Conservation (phyloP, 768 basidiomycete genomes). For the Agrocybe praecox region DNA sequence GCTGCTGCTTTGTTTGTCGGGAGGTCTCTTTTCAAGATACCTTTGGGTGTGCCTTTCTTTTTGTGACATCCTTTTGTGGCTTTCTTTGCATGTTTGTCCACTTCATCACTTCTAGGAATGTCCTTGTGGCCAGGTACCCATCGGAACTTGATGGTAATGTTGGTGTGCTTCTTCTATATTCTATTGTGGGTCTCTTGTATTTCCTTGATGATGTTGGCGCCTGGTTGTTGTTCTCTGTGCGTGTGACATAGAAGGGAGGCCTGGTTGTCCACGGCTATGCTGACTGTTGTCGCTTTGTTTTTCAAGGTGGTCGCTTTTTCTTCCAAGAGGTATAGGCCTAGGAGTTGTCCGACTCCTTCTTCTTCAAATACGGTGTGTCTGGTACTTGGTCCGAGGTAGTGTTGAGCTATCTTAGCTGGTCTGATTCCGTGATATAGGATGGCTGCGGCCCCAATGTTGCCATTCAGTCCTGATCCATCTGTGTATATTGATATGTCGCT, state of each 20-base stretch:
- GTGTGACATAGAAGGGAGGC: neutral
- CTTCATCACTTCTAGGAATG: conserved; percentile 10
- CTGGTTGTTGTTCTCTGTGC: neutral
- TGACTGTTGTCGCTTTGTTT: neutral
- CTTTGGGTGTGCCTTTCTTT: neutral
- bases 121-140: conserved; percentile 15
- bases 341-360: conserved; percentile 10
- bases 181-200: neutral
- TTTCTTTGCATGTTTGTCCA: conserved; percentile 11
- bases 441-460: conserved; percentile 13
- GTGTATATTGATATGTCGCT: conserved; percentile 13
- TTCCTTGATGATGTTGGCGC: conserved; percentile 8
- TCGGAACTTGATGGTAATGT: neutral
- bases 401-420: neutral
- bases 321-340: conserved; percentile 4
- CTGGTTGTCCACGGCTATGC: conserved; percentile 13
- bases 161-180: neutral
- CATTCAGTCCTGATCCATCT: conserved; percentile 16
- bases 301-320: neutral
- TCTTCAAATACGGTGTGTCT: conserved; percentile 10
- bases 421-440: neutral
- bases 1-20: conserved; percentile 8
- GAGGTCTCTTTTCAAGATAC: neutral
- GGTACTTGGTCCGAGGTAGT: conserved; percentile 4
- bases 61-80: conserved; percentile 1